Percentiles rank a stretch among this genome's conserved stretches.
phyloP scores from a whole-genome alignment of 2,329 filamentous ascomycete species.

The Tolypocladium tundrense region DNA sequence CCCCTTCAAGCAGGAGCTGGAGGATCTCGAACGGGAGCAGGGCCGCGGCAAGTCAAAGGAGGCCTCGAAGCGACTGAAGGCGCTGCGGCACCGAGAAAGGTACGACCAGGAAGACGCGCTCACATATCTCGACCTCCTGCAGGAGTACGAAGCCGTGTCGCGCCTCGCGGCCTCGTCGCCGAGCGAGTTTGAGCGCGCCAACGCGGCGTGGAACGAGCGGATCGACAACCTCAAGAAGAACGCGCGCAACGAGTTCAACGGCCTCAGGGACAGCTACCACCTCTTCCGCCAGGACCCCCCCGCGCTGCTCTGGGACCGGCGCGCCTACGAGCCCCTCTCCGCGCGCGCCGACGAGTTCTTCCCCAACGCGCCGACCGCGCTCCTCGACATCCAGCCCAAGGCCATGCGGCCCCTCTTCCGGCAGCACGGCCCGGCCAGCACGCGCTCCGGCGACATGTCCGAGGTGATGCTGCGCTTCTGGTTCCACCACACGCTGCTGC shows the following conservation, averaged over 20 bases:
- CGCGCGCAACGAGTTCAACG: constrained; percentile 23
- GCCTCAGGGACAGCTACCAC: constrained; percentile 43
- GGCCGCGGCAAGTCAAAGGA: constrained; percentile 1
- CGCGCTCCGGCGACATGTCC: constrained; percentile 37
- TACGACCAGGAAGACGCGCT: constrained; percentile 9
- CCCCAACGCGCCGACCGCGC: constrained; percentile 44
- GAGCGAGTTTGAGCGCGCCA: constrained; percentile 15
- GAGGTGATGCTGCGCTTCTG: constrained; percentile 34
- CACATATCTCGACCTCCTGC: constrained; percentile 21
- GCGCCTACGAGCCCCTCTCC: constrained; percentile 59
- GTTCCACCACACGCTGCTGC: constrained; percentile 34
- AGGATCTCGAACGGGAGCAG: constrained; percentile 23
- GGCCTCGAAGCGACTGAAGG: constrained; percentile 11
- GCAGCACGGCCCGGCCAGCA: constrained; percentile 28
- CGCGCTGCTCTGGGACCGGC: constrained; percentile 56
- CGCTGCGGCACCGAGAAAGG: constrained; percentile 17
- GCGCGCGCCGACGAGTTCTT: constrained; percentile 53
- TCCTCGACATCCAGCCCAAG: constrained; percentile 60
- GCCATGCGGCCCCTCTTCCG: constrained; percentile 37
- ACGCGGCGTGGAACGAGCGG: constrained; percentile 23
- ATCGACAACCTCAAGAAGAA: constrained; percentile 23
- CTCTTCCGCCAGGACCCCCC: constrained; percentile 38
- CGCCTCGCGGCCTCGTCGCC: constrained; percentile 10
- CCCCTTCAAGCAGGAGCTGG: constrained; percentile 30
- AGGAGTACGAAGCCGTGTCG: constrained; percentile 17